A percentile compares a stretch with the other conserved stretches of the same genome.
Evolutionary conservation across 768 basidiomycete genomes (phyloP).

Genomic region (Gymnopilus junonius): DNA sequence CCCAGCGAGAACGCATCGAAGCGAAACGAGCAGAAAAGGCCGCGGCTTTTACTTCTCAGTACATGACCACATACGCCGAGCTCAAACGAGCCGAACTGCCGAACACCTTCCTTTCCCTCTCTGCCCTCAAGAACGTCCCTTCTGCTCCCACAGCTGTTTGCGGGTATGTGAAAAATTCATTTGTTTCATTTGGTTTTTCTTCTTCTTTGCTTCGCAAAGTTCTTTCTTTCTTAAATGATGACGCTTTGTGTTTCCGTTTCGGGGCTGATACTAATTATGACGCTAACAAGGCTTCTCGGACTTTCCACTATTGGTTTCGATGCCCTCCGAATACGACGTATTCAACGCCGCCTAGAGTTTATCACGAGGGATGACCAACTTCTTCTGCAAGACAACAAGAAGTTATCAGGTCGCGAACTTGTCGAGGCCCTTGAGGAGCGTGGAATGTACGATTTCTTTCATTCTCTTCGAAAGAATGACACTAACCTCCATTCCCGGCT

Average conservation of each 20-base stretch:
- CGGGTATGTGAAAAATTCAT: slow-evolving; percentile 48
- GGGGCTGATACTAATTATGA: slow-evolving; percentile 3
- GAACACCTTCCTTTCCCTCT: slow-evolving; percentile 38
- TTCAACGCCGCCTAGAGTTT: slow-evolving; percentile 45
- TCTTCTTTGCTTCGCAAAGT: slow-evolving; percentile 1
- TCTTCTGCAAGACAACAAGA: slow-evolving; percentile 53
- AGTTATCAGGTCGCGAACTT: slow-evolving; percentile 59
- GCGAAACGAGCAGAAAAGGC: slow-evolving; percentile 56
- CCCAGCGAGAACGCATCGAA: slow-evolving; percentile 71
- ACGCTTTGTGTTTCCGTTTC: neutral
- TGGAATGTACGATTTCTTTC: slow-evolving; percentile 57
- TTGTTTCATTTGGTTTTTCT: neutral
- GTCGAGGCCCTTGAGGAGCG: slow-evolving; percentile 74
- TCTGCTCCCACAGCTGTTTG: slow-evolving; percentile 51
- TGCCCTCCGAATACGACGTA: slow-evolving; percentile 46
- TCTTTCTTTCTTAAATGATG: neutral
- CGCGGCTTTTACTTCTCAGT: slow-evolving; percentile 37
- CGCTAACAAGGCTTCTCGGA: slow-evolving; percentile 38
- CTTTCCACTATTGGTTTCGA: slow-evolving; percentile 50
- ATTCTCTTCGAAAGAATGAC: neutral
- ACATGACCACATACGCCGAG: slow-evolving; percentile 39
- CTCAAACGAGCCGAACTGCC: slow-evolving; percentile 36
- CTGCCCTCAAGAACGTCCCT: slow-evolving; percentile 27
- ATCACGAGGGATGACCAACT: slow-evolving; percentile 67
- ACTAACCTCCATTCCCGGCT: neutral